Evolutionary conservation across 805 yeast species (phyloP).

Genomic region (Metschnikowia lachancei): DNA sequence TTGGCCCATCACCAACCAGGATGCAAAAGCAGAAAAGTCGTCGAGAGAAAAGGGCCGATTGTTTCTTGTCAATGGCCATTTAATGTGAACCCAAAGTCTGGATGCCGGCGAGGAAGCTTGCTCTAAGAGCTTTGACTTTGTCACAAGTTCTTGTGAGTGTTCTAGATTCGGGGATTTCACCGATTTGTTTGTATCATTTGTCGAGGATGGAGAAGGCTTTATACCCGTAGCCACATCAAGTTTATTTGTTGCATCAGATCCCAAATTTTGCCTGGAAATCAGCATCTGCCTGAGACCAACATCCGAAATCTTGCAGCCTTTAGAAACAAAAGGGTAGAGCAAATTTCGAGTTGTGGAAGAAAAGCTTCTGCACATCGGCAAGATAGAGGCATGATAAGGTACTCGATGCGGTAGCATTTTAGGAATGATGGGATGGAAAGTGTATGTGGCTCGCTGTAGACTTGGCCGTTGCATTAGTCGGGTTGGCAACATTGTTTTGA

Average conservation of each 20-base stretch:
- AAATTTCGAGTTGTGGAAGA: not conserved
- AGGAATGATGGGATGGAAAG: not conserved
- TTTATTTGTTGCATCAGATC: not conserved
- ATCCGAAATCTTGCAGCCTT: not conserved
- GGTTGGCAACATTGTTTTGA: not conserved
- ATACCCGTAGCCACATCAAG: not conserved
- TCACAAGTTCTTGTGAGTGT: not conserved
- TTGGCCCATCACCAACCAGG: slow-evolving; percentile 59
- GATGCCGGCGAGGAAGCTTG: slow-evolving; percentile 32
- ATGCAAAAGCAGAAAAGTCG: slow-evolving; percentile 52
- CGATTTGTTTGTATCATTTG: not conserved
- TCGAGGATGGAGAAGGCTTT: not conserved
- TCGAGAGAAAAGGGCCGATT: slow-evolving; percentile 48
- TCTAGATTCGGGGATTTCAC: not conserved
- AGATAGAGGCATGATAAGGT: not conserved
- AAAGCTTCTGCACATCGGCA: not conserved
- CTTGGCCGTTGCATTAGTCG: slow-evolving; percentile 1
- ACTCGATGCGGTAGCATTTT: not conserved
- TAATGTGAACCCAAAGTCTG: slow-evolving; percentile 36
- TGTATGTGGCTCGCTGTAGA: not conserved
- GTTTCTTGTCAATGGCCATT: slow-evolving; percentile 50
- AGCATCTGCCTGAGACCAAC: not conserved
- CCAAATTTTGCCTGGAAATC: not conserved
- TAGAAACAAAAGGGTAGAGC: not conserved
- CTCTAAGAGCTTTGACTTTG: slow-evolving; percentile 24